Conservation (phyloP, 805 yeast genomes). For the Saccharomycopsis babjevae region DNA sequence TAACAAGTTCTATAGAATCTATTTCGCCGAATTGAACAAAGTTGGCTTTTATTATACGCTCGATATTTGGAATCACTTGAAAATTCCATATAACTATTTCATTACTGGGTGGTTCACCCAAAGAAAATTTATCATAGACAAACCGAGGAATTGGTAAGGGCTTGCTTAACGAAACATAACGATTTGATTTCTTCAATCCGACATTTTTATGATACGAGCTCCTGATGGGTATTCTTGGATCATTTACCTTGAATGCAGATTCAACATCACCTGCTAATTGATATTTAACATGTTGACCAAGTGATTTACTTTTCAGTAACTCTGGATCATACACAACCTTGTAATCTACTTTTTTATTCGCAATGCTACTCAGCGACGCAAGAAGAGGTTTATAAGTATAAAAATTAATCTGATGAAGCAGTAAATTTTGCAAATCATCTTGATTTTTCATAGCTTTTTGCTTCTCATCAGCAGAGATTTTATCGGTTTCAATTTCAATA, state of each 20-base stretch:
- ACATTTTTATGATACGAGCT: constrained; percentile 6
- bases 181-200: constrained; percentile 30
- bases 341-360: constrained; percentile 24
- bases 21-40: constrained; percentile 57
- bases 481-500: background rate
- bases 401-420: background rate
- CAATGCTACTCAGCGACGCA: background rate
- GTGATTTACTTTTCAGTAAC: constrained; percentile 32
- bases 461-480: background rate
- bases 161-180: constrained; percentile 30
- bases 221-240: constrained; percentile 31
- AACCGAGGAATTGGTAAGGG: constrained; percentile 30
- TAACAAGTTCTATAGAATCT: constrained; percentile 44
- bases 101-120: constrained; percentile 64
- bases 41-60: constrained; percentile 37
- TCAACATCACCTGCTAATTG: constrained; percentile 28
- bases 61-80: constrained; percentile 39
- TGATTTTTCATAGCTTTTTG: background rate
- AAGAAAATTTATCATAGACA: constrained; percentile 54
- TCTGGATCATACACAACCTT: constrained; percentile 45
- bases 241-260: constrained; percentile 22
- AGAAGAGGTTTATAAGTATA: background rate
- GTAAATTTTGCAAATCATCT: background rate
- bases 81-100: constrained; percentile 64
- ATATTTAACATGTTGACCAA: constrained; percentile 28